Percentiles rank a stretch among this genome's conserved stretches.
Evolutionary conservation across 148 eudicot species (phyloP).

Genomic region (Talinum fruticosum): DNA sequence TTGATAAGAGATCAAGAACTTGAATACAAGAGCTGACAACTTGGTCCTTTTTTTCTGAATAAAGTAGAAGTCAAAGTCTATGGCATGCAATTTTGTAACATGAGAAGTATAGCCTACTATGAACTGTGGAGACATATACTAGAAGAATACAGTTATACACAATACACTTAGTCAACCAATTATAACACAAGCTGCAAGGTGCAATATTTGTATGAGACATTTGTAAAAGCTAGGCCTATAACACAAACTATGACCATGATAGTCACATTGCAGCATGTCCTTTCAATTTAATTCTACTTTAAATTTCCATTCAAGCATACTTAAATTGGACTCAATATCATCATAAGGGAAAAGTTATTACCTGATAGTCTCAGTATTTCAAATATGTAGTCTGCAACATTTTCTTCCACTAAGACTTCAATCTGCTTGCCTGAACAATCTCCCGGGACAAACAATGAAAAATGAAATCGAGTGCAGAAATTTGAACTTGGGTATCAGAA

Average conservation of each 20-base stretch:
- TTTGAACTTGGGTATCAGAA: constrained; percentile 74
- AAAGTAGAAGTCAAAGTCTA: constrained; percentile 9
- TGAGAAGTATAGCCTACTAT: neutral
- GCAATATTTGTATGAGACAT: neutral
- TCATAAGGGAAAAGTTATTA: constrained; percentile 19
- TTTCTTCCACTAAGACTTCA: constrained; percentile 73
- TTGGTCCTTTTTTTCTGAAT: constrained; percentile 67
- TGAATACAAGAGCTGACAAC: constrained; percentile 64
- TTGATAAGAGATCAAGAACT: constrained; percentile 78
- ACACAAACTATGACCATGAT: neutral
- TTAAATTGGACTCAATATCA: neutral
- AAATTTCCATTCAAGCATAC: neutral
- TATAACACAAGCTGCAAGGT: neutral
- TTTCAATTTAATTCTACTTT: neutral
- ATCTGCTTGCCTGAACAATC: constrained; percentile 52
- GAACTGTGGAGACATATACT: neutral
- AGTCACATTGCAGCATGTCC: neutral
- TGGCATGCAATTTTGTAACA: neutral
- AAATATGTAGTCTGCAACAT: constrained; percentile 78
- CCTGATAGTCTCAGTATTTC: constrained; percentile 87
- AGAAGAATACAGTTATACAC: neutral
- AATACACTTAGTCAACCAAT: neutral
- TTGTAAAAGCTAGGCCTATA: neutral
- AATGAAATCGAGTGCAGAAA: constrained; percentile 63
- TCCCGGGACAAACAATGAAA: constrained; percentile 57